These are phyloP conservation scores for Chalaropsis thielavioides DNA, from an alignment of 2,329 filamentous ascomycete genomes.

Conservation along the genomic window DNA sequence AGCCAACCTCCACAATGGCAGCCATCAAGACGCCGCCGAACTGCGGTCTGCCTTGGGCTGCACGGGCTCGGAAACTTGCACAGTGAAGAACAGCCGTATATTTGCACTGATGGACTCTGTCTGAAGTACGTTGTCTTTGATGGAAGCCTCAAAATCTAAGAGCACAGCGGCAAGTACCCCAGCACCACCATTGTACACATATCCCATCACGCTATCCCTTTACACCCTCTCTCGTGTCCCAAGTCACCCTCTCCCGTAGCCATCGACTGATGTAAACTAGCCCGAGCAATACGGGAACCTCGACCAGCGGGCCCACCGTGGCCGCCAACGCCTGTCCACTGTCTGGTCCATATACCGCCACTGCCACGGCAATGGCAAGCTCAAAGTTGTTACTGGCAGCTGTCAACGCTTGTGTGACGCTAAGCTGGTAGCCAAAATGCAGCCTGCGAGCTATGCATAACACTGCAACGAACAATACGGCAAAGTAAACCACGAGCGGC, in stretches of 20 bases:
- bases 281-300: constrained; percentile 66
- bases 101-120: constrained; percentile 13
- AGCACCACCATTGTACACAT: background rate
- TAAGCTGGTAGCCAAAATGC: constrained; percentile 60
- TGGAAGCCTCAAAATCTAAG: background rate
- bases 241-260: constrained; percentile 31
- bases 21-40: background rate
- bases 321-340: constrained; percentile 70
- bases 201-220: background rate
- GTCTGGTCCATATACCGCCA: constrained; percentile 62
- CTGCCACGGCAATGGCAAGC: constrained; percentile 74
- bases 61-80: constrained; percentile 6
- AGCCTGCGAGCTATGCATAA: constrained; percentile 45
- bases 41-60: constrained; percentile 6
- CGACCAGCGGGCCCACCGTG: constrained; percentile 73
- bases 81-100: constrained; percentile 7
- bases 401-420: constrained; percentile 69
- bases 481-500: constrained; percentile 69
- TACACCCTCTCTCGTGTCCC: background rate
- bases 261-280: constrained; percentile 61
- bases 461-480: constrained; percentile 57
- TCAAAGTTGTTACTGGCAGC: constrained; percentile 91
- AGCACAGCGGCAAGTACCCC: background rate
- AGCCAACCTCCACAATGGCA: constrained; percentile 1
- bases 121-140: background rate